phyloP scores from a whole-genome alignment of 2,329 filamentous ascomycete genomes.

The Aureobasidium sp. region DNA sequence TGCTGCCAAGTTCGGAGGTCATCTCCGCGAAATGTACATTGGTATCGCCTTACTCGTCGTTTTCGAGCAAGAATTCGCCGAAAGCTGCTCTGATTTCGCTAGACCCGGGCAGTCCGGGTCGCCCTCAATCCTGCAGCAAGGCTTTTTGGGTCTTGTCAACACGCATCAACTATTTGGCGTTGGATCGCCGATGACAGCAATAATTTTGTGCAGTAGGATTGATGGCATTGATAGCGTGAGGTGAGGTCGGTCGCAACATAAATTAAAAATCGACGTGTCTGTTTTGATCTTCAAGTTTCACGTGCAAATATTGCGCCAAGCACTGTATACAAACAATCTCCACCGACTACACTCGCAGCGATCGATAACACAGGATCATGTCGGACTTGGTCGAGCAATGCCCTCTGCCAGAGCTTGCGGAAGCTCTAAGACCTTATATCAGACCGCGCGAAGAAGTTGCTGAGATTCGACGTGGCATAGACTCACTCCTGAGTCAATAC shows the following conservation, averaged over 20 bases:
- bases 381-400: slow-evolving; percentile 1
- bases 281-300: not conserved
- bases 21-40: not conserved
- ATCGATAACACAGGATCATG: not conserved
- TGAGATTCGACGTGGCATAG: slow-evolving; percentile 5
- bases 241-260: not conserved
- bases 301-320: slow-evolving; percentile 4
- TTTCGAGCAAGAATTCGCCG: not conserved
- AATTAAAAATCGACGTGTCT: not conserved
- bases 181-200: not conserved
- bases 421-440: slow-evolving; percentile 17
- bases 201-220: not conserved
- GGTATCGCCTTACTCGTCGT: not conserved
- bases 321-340: slow-evolving; percentile 8
- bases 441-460: slow-evolving; percentile 4
- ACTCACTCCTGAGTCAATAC: not conserved
- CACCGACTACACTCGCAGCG: not conserved
- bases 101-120: not conserved
- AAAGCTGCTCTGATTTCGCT: not conserved
- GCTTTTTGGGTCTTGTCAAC: not conserved
- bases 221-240: not conserved
- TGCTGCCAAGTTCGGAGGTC: not conserved
- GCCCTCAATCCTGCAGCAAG: not conserved
- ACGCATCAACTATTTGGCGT: not conserved
- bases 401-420: slow-evolving; percentile 16